Evolutionary conservation across 768 basidiomycete genomes (phyloP).

Genomic region (Kwoniella newhampshirensis): DNA sequence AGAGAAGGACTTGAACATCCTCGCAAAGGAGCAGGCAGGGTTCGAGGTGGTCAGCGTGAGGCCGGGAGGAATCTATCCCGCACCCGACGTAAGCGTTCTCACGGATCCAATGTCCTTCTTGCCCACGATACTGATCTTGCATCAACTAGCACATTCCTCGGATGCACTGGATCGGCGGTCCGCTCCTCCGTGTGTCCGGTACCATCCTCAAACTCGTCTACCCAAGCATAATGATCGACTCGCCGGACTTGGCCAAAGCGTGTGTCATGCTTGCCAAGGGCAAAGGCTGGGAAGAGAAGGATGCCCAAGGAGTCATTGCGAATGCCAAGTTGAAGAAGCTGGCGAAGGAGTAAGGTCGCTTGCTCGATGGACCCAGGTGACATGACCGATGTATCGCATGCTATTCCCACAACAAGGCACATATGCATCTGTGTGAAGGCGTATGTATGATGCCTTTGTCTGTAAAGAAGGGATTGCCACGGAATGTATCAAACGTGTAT

Average conservation of each 20-base stretch:
- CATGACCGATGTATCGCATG: too few relatives aligned
- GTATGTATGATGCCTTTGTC: too few relatives aligned
- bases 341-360: slow-evolving; percentile 9
- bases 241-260: slow-evolving; percentile 14
- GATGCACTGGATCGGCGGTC: slow-evolving; percentile 3
- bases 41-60: slow-evolving; percentile 27
- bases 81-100: slow-evolving; percentile 22
- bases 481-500: too few relatives aligned
- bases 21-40: slow-evolving; percentile 3
- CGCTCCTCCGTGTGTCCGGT: not conserved
- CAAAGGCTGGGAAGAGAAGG: slow-evolving; percentile 22
- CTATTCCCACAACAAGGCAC: too few relatives aligned
- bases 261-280: slow-evolving; percentile 17
- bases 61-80: slow-evolving; percentile 31
- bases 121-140: not conserved
- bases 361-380: too few relatives aligned
- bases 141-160: slow-evolving; percentile 8
- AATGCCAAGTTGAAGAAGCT: slow-evolving; percentile 21
- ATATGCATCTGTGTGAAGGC: too few relatives aligned
- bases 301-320: slow-evolving; percentile 17
- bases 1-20: slow-evolving; percentile 19
- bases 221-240: slow-evolving; percentile 14
- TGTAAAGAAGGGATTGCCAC: too few relatives aligned
- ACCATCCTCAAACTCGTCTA: slow-evolving; percentile 5
- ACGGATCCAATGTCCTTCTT: not conserved